Conservation (phyloP, 352 stramenopile species). For the Plasmopara viticola region DNA sequence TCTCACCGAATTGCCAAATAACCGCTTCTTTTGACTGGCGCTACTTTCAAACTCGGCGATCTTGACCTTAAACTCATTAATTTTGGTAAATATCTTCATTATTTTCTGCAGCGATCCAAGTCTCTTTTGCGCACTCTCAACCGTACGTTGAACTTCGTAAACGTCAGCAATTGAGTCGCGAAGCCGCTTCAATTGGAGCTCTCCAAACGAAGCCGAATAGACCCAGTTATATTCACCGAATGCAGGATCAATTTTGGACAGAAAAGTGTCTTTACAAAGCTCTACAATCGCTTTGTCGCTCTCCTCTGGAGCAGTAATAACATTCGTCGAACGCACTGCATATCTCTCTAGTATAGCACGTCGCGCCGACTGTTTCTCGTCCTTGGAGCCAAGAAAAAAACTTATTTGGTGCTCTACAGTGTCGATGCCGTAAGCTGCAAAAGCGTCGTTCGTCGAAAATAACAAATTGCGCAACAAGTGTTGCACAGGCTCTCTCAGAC, state of each 20-base stretch:
- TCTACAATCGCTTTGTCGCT: slow-evolving; percentile 3
- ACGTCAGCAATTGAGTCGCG: slow-evolving; percentile 41
- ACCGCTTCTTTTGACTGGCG: slow-evolving; percentile 63
- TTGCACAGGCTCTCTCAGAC: slow-evolving; percentile 38
- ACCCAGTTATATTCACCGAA: slow-evolving; percentile 32
- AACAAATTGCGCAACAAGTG: slow-evolving; percentile 39
- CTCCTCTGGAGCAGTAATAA: slow-evolving; percentile 1
- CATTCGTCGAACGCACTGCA: slow-evolving; percentile 13
- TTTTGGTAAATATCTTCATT: slow-evolving; percentile 64
- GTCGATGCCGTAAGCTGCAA: slow-evolving; percentile 72
- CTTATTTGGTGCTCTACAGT: slow-evolving; percentile 48
- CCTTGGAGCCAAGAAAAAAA: slow-evolving; percentile 63
- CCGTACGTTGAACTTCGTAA: slow-evolving; percentile 32
- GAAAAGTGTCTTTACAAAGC: slow-evolving; percentile 28
- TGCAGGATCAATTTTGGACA: slow-evolving; percentile 56
- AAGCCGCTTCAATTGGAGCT: slow-evolving; percentile 35
- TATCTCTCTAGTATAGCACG: slow-evolving; percentile 54
- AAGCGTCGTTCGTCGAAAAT: slow-evolving; percentile 57
- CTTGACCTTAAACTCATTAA: slow-evolving; percentile 66
- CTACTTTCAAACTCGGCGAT: slow-evolving; percentile 67
- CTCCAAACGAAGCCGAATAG: slow-evolving; percentile 42
- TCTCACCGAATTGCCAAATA: slow-evolving; percentile 68
- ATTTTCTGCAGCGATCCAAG: slow-evolving; percentile 75
- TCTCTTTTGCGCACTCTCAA: slow-evolving; percentile 48
- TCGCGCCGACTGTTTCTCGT: slow-evolving; percentile 27